Base-by-base conservation (phyloP, 2,329 filamentous ascomycete genomes). In the Epichloe gansuensis region DNA sequence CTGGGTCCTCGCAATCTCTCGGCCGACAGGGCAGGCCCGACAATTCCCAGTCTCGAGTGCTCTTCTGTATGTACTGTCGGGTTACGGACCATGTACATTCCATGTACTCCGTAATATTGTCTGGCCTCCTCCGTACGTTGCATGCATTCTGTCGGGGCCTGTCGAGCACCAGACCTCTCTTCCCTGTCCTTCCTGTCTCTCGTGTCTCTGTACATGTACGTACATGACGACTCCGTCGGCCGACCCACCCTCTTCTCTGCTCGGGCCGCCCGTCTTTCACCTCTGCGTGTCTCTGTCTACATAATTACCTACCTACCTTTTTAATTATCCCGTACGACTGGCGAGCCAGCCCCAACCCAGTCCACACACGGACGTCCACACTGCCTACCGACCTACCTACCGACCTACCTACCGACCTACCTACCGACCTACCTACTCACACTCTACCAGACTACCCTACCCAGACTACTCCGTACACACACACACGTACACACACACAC, bases 1-100 rank as follows among this genome's bases (percentile, higher is more conserved):
- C 44, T 42, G 50, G 43, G 37, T 47, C 35, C 50, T 51, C 50
- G 25, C 44, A 35, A 47, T 47, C 43, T 52, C 37, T 52, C 50
- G 50, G 50, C 50, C 50, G 50, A 47, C 44, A 12, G 50, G 43
- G 42, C 23, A 44, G 17, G 31, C 17, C 48, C 48, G 48, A 45
- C 48, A 37, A 15, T 37, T n/a, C 39, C 48, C 13, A 25, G 3
- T 15, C 12, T n/a, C 46, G 9, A 39, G 35, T 15, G 23, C 12
- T 25, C 45, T 47, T 2, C 31, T 39, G 28, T 39, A 21, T 21
- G 17, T 21, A 21, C 17, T 21, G 17, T 21, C 17, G 17, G 17
- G 17, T 21, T 21, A 21, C 17, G 17, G 17, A 21, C 2, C 17
- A 21, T 21, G 17, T 42, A 12, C 48, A 17, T 21, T 13, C 28